Percentiles rank a stretch among this genome's conserved stretches.
phyloP scores from a whole-genome alignment of 176 grass and related monocot genomes.

The Oropetium thomaeum region DNA sequence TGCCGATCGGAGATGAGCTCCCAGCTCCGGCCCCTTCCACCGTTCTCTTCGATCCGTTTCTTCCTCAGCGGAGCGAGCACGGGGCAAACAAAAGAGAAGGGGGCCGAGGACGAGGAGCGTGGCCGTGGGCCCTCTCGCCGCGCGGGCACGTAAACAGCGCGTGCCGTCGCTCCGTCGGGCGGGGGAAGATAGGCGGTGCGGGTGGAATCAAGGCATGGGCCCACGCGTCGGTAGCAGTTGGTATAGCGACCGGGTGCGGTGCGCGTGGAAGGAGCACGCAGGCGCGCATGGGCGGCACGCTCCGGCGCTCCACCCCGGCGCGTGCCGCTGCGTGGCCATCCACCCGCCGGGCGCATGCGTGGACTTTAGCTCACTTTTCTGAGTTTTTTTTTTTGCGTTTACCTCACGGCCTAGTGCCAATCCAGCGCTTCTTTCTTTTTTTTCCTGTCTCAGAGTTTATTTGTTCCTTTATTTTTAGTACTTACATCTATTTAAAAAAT shows the following conservation, averaged over 20 bases:
- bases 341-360: not conserved
- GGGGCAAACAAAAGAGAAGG: not conserved
- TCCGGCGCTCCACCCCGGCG: not conserved
- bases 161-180: slow-evolving; percentile 20
- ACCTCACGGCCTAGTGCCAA: not conserved
- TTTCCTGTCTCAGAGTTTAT: not conserved
- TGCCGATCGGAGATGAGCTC: not conserved
- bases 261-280: not conserved
- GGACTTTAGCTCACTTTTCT: too few species aligned
- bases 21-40: not conserved
- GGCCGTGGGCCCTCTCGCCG: not conserved
- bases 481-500: too few species aligned
- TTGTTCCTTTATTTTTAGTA: not conserved
- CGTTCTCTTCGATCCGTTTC: not conserved
- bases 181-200: too few species aligned
- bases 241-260: too few species aligned
- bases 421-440: not conserved
- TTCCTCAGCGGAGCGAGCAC: not conserved
- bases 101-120: not conserved
- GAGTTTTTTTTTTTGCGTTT: not conserved
- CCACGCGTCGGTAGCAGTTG: not conserved
- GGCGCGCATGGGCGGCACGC: slow-evolving; percentile 17
- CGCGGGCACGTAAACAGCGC: slow-evolving; percentile 27
- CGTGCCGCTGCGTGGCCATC: slow-evolving; percentile 36
- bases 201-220: too few species aligned